Evolutionary conservation across 108 stramenopile genomes (phyloP).

Genomic region (Cyclotella baltica): DNA sequence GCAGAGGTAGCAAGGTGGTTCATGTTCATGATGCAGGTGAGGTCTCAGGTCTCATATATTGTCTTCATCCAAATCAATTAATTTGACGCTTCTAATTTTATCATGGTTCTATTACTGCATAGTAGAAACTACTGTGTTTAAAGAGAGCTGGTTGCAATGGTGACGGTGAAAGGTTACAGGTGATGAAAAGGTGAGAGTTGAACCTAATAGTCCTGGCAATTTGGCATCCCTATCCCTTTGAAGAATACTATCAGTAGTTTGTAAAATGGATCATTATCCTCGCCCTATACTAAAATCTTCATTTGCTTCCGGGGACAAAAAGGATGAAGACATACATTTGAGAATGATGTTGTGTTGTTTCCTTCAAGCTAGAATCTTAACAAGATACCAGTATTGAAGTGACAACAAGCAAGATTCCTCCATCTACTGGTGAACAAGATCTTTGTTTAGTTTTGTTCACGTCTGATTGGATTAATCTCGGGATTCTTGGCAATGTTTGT

Average conservation of each 20-base stretch:
- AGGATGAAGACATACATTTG: slow-evolving; percentile 33
- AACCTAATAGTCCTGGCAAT: too few relatives aligned
- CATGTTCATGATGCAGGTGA: too few relatives aligned
- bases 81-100: too few relatives aligned
- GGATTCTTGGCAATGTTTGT: slow-evolving; percentile 75
- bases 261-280: slow-evolving; percentile 21
- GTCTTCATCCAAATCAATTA: too few relatives aligned
- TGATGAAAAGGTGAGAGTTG: too few relatives aligned
- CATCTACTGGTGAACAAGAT: slow-evolving; percentile 14
- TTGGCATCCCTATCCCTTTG: slow-evolving; percentile 67
- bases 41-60: too few relatives aligned
- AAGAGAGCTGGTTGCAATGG: too few relatives aligned
- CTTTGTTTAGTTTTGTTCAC: slow-evolving; percentile 56
- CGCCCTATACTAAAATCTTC: slow-evolving; percentile 26
- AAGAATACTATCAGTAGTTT: slow-evolving; percentile 64
- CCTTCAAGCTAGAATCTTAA: slow-evolving; percentile 18
- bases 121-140: too few relatives aligned
- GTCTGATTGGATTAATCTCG: slow-evolving; percentile 70
- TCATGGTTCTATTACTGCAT: too few relatives aligned
- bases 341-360: slow-evolving; percentile 24
- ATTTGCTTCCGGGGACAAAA: slow-evolving; percentile 35
- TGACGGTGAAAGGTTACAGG: too few relatives aligned
- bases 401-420: slow-evolving; percentile 1
- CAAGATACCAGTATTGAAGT: slow-evolving; percentile 13
- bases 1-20: too few relatives aligned